Percentiles rank a stretch among this genome's conserved stretches.
phyloP scores from a whole-genome alignment of 306 rosid species.

The Quercus dentata region DNA sequence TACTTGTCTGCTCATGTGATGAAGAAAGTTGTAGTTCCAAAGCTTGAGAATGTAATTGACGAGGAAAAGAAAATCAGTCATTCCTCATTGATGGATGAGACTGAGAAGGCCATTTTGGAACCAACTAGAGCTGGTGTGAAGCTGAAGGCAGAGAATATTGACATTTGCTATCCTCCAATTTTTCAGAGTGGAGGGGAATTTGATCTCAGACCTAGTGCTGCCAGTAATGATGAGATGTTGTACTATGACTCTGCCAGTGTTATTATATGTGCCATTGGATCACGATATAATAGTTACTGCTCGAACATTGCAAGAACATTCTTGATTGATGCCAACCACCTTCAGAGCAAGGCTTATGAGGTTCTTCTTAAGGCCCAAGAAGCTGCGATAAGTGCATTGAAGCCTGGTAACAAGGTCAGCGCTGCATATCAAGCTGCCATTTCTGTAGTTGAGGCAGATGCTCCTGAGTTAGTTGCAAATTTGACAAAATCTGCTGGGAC shows the following conservation, averaged over 20 bases:
- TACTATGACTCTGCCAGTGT: conserved; percentile 84
- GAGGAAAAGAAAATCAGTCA: conserved; percentile 83
- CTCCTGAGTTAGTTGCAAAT: conserved; percentile 63
- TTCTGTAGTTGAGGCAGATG: conserved; percentile 75
- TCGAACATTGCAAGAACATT: conserved; percentile 81
- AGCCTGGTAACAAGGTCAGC: conserved; percentile 60
- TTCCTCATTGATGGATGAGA: conserved; percentile 85
- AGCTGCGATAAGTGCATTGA: conserved; percentile 62
- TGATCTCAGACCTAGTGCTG: conserved; percentile 96
- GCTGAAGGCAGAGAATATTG: conserved; percentile 83
- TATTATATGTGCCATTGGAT: conserved; percentile 88
- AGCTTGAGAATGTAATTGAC: conserved; percentile 87
- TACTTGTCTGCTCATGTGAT: conserved; percentile 66
- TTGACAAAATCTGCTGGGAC: conserved; percentile 91
- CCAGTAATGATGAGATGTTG: conserved; percentile 76
- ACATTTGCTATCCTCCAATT: conserved; percentile 92
- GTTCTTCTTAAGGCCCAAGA: conserved; percentile 90
- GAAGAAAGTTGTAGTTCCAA: conserved; percentile 76
- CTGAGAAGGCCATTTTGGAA: conserved; percentile 82
- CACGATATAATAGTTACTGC: conserved; percentile 93
- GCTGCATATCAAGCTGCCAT: conserved; percentile 75
- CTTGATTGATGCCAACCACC: conserved; percentile 81
- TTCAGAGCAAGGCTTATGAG: conserved; percentile 83
- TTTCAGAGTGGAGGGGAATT: conserved; percentile 94
- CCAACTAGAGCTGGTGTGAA: conserved; percentile 75